These are phyloP conservation scores for Podospora australis DNA, from an alignment of 495 filamentous ascomycete genomes.

Conservation along the genomic window DNA sequence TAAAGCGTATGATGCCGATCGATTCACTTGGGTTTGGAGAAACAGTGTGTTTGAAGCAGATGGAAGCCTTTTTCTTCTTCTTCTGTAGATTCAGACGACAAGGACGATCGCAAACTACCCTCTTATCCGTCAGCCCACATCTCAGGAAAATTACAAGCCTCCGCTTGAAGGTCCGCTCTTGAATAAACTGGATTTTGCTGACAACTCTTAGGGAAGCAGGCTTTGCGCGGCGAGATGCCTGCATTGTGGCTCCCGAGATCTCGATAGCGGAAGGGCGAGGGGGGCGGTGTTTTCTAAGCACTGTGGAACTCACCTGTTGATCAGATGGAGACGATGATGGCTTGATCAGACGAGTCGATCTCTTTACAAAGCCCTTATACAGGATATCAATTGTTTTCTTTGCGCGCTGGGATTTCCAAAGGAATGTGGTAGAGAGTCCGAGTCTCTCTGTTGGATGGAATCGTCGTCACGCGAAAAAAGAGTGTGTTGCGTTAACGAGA, in stretches of 20 bases:
- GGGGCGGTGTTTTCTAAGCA: neutral
- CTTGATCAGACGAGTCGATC: neutral
- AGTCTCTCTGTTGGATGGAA: slow-evolving; percentile 48
- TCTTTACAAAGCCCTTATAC: too few species aligned
- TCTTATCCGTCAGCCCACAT: too few species aligned
- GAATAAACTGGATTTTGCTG: neutral
- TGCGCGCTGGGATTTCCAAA: slow-evolving; percentile 44
- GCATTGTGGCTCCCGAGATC: neutral
- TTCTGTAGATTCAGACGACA: too few species aligned
- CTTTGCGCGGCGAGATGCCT: too few species aligned
- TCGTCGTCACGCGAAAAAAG: slow-evolving; percentile 12
- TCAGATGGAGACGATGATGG: too few species aligned
- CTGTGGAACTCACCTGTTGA: slow-evolving; percentile 10
- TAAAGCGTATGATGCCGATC: neutral
- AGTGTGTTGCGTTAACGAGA: slow-evolving; percentile 13
- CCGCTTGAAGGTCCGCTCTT: too few species aligned
- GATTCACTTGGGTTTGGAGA: neutral
- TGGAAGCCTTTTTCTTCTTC: too few species aligned
- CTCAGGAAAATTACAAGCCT: too few species aligned
- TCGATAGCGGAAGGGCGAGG: neutral
- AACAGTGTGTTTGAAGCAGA: too few species aligned
- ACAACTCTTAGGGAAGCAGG: too few species aligned
- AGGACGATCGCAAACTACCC: too few species aligned
- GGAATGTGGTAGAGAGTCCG: slow-evolving; percentile 52
- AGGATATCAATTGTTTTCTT: too few species aligned